A percentile compares a stretch with the other conserved stretches of the same genome.
Conservation (phyloP, 2,329 filamentous ascomycete genomes). For the Calonectria pseudoreteaudii region DNA sequence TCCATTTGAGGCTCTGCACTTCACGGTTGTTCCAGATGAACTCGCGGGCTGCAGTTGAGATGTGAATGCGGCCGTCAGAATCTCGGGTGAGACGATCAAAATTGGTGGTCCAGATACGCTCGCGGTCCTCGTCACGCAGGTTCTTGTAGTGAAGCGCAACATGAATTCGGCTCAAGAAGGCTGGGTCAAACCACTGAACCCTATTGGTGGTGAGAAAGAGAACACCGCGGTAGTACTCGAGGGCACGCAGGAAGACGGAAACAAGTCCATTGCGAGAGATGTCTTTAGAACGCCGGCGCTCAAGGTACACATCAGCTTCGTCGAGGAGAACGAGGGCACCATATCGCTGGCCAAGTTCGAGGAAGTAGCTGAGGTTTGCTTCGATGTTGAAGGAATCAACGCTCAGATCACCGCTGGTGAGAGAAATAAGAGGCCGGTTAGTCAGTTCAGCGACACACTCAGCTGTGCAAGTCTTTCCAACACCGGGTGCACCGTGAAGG, state of each 20-base stretch:
- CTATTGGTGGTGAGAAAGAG: slow-evolving; percentile 65
- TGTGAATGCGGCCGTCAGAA: slow-evolving; percentile 50
- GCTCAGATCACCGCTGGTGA: slow-evolving; percentile 63
- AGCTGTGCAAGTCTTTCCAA: slow-evolving; percentile 69
- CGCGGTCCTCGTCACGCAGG: slow-evolving; percentile 55
- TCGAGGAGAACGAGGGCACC: slow-evolving; percentile 67
- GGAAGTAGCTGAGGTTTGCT: slow-evolving; percentile 59
- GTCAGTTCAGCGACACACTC: slow-evolving; percentile 66
- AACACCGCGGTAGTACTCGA: slow-evolving; percentile 64
- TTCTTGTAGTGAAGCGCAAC: slow-evolving; percentile 60
- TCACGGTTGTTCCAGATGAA: slow-evolving; percentile 53
- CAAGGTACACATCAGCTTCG: slow-evolving; percentile 71
- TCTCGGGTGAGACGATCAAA: slow-evolving; percentile 60
- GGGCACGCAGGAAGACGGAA: slow-evolving; percentile 61
- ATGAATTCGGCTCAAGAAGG: slow-evolving; percentile 63
- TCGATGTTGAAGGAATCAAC: slow-evolving; percentile 54
- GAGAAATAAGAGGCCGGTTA: slow-evolving; percentile 61
- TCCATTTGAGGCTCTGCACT: slow-evolving; percentile 54
- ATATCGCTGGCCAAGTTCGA: slow-evolving; percentile 62
- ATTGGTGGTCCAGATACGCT: slow-evolving; percentile 58
- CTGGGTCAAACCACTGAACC: slow-evolving; percentile 59
- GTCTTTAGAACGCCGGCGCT: slow-evolving; percentile 59
- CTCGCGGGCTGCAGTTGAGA: slow-evolving; percentile 52
- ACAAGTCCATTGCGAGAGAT: slow-evolving; percentile 61
- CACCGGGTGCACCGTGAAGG: slow-evolving; percentile 65